Conservation (phyloP, 2,329 filamentous ascomycete species). For the Sphaerostilbella broomeana region DNA sequence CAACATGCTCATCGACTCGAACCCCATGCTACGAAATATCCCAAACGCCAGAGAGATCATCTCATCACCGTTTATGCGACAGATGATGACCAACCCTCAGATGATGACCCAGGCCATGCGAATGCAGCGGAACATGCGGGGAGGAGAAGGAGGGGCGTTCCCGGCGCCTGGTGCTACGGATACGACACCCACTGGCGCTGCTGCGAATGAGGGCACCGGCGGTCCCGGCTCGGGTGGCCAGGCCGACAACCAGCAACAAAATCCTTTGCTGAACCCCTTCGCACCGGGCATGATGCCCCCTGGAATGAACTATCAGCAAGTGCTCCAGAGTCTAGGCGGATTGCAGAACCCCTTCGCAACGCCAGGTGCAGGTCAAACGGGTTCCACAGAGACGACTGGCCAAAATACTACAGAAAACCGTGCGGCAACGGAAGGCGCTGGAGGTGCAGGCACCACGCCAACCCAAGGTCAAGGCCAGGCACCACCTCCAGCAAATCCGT, state of each 20-base stretch:
- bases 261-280: conserved; percentile 26
- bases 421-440: conserved; percentile 13
- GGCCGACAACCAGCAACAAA: conserved; percentile 39
- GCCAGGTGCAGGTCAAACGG: conserved; percentile 22
- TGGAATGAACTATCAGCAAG: conserved; percentile 20
- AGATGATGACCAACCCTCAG: conserved; percentile 89
- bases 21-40: conserved; percentile 71
- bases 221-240: conserved; percentile 3
- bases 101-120: conserved; percentile 75
- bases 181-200: conserved; percentile 58
- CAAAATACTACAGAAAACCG: conserved; percentile 20
- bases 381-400: conserved; percentile 23
- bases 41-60: conserved; percentile 78
- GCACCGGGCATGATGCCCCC: conserved; percentile 18
- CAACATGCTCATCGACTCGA: conserved; percentile 89
- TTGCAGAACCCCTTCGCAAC: conserved; percentile 19
- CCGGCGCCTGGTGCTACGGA: conserved; percentile 90
- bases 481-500: conserved; percentile 52
- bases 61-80: conserved; percentile 78
- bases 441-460: conserved; percentile 1
- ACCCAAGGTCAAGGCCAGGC: conserved; percentile 21
- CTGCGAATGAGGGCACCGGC: conserved; percentile 20
- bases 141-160: conserved; percentile 55
- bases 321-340: conserved; percentile 23
- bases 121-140: conserved; percentile 67